phyloP scores from a whole-genome alignment of 2,329 filamentous ascomycete species.

The Ophiostoma triangulosporum region DNA sequence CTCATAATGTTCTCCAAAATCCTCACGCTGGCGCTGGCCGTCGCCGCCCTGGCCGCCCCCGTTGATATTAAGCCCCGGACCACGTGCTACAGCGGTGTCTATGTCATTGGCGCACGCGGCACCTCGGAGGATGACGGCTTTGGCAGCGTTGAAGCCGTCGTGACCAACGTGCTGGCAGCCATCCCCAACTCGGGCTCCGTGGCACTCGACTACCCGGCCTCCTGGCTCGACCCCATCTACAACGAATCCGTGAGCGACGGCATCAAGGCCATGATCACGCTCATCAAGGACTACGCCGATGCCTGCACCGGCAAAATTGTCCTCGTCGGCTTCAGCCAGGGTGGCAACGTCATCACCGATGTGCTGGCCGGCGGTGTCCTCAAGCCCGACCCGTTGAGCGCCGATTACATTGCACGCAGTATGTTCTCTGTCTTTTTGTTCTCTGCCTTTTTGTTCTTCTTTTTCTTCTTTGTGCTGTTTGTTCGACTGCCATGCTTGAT shows the following conservation, averaged over 20 bases:
- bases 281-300: constrained; percentile 6
- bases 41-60: not conserved
- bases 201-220: constrained; percentile 5
- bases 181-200: constrained; percentile 6
- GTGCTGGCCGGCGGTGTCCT: constrained; percentile 5
- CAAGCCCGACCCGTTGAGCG: constrained; percentile 5
- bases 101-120: constrained; percentile 5
- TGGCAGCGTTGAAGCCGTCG: not conserved
- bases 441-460: no score
- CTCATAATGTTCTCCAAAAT: not conserved
- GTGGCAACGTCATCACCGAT: constrained; percentile 7
- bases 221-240: constrained; percentile 5
- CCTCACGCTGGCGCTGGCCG: not conserved
- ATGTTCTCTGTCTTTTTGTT: not conserved
- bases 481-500: not conserved
- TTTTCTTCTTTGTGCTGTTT: not conserved
- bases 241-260: constrained; percentile 3
- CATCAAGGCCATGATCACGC: constrained; percentile 1
- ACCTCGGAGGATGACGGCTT: constrained; percentile 1
- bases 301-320: constrained; percentile 5
- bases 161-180: not conserved
- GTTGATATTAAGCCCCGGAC: not conserved
- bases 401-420: constrained; percentile 3
- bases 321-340: constrained; percentile 7
- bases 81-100: constrained; percentile 8